These are phyloP conservation scores for Hanseniaspora lachancei DNA, from an alignment of 805 yeast species.

Conservation along the genomic window DNA sequence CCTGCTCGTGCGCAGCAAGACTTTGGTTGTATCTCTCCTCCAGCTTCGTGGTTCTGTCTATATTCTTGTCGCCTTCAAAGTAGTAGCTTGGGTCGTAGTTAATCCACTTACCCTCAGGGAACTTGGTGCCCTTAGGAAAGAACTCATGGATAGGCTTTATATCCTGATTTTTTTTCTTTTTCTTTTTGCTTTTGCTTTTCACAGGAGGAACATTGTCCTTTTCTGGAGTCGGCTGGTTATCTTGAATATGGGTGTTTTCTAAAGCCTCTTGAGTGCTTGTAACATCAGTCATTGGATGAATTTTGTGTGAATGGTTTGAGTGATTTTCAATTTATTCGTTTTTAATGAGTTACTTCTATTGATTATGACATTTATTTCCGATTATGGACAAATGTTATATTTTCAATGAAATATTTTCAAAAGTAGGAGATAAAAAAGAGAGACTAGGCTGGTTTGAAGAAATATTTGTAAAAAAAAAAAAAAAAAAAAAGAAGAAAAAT, in stretches of 20 bases:
- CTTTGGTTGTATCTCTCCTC: constrained; percentile 72
- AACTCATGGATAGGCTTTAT: constrained; percentile 50
- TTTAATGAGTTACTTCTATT: background rate
- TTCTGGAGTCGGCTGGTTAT: background rate
- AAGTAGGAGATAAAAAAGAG: too few species aligned
- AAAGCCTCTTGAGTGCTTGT: background rate
- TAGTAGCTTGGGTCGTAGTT: constrained; percentile 36
- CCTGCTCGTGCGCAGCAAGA: constrained; percentile 31
- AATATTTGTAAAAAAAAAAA: too few species aligned
- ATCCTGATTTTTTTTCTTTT: constrained; percentile 41
- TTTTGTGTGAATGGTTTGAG: background rate
- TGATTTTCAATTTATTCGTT: background rate
- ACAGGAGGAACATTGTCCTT: background rate
- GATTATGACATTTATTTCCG: background rate
- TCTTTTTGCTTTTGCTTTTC: constrained; percentile 38
- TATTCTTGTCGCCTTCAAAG: constrained; percentile 40
- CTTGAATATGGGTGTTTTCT: background rate
- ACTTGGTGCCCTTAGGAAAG: constrained; percentile 51
- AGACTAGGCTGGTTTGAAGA: too few species aligned
- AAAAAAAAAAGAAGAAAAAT: too few species aligned
- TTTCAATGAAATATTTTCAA: too few species aligned
- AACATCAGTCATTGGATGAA: background rate
- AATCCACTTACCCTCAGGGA: constrained; percentile 79
- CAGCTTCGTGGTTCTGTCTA: constrained; percentile 68
- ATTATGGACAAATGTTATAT: background rate